Percentiles rank a stretch among this genome's conserved stretches.
These are phyloP conservation scores for Aspergillus pseudonomiae DNA, from an alignment of 2,329 filamentous ascomycete genomes.

Conservation along the genomic window DNA sequence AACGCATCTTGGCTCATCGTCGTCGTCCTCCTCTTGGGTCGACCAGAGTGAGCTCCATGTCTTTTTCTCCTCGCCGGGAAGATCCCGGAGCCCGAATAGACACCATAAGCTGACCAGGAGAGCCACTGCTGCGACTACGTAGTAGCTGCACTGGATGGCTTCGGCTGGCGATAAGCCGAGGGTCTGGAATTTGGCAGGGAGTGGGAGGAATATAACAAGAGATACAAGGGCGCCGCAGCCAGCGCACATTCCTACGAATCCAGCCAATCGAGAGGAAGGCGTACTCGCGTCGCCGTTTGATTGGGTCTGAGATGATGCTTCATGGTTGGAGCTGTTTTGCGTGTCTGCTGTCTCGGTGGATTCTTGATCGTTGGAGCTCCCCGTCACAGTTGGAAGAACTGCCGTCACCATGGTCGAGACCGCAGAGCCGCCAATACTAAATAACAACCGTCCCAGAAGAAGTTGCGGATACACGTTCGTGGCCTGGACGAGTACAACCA, in stretches of 20 bases:
- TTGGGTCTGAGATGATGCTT: constrained; percentile 9
- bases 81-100: constrained; percentile 71
- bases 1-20: constrained; percentile 4
- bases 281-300: constrained; percentile 25
- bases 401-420: constrained; percentile 98
- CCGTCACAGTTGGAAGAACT: constrained; percentile 74
- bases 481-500: constrained; percentile 83
- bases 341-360: constrained; percentile 63
- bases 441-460: constrained; percentile 79
- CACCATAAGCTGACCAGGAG: constrained; percentile 74
- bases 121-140: constrained; percentile 76
- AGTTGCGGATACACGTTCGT: constrained; percentile 86
- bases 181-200: constrained; percentile 78
- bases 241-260: constrained; percentile 88
- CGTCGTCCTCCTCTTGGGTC: neutral
- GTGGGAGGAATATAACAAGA: constrained; percentile 77
- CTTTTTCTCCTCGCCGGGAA: constrained; percentile 76
- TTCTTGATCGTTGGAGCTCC: constrained; percentile 32
- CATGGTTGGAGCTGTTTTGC: constrained; percentile 37
- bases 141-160: constrained; percentile 83
- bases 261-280: constrained; percentile 71
- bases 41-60: constrained; percentile 61
- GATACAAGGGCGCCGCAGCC: constrained; percentile 89
- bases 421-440: constrained; percentile 89
- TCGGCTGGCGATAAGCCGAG: constrained; percentile 71